phyloP scores from a whole-genome alignment of 139 green algal species.

The Choricystis sp. region DNA sequence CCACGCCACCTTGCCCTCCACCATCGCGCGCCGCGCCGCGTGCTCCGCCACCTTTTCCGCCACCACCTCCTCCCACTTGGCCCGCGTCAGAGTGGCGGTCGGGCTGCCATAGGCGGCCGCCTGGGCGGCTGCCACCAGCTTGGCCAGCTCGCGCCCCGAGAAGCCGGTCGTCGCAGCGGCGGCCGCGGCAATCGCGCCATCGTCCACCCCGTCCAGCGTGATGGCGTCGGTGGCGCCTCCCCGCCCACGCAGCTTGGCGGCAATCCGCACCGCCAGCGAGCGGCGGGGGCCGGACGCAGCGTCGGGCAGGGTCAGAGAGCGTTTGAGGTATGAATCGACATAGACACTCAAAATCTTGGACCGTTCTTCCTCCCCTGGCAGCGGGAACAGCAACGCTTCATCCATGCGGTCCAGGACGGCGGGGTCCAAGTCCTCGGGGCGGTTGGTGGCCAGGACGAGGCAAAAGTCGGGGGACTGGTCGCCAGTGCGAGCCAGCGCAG shows the following conservation, averaged over 20 bases:
- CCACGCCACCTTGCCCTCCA: not conserved
- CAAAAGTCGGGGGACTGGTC: slow-evolving; percentile 51
- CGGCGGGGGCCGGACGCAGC: not conserved
- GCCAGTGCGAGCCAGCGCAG: slow-evolving; percentile 72
- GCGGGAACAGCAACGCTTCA: slow-evolving; percentile 80
- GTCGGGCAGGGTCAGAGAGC: slow-evolving; percentile 1
- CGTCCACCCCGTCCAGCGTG: slow-evolving; percentile 17
- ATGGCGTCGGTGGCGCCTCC: slow-evolving; percentile 41
- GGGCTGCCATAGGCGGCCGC: slow-evolving; percentile 72
- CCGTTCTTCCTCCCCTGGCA: slow-evolving; percentile 52
- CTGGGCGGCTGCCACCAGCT: slow-evolving; percentile 80
- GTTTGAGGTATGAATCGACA: slow-evolving; percentile 79
- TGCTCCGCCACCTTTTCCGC: slow-evolving; percentile 25
- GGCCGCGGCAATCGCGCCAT: slow-evolving; percentile 26
- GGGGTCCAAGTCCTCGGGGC: slow-evolving; percentile 77
- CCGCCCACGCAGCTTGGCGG: slow-evolving; percentile 24
- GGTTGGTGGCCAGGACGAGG: slow-evolving; percentile 87
- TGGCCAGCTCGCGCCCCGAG: slow-evolving; percentile 83
- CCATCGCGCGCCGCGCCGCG: not conserved
- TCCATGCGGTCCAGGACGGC: slow-evolving; percentile 91
- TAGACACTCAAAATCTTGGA: slow-evolving; percentile 66
- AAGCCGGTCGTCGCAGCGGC: slow-evolving; percentile 79
- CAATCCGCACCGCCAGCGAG: not conserved
- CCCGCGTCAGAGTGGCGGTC: slow-evolving; percentile 42
- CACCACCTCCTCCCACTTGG: slow-evolving; percentile 43